Evolutionary conservation across 345 rosid species (phyloP).

Genomic region (Populus alba): DNA sequence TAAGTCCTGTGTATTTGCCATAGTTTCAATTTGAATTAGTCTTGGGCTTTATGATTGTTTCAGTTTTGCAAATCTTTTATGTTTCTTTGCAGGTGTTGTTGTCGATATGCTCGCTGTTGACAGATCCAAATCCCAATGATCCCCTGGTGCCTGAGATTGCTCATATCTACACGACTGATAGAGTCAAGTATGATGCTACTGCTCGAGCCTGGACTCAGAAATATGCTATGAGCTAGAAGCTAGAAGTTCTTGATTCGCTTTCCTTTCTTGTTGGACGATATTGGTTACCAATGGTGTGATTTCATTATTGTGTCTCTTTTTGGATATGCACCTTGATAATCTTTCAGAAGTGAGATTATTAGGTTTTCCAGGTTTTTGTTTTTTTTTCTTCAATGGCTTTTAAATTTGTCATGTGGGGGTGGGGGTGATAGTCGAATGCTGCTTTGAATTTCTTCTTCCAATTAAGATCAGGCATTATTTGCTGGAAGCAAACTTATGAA

Average conservation of each 20-base stretch:
- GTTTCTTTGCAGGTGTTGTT: conserved; percentile 23
- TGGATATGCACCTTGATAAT: no score
- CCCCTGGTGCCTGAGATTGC: conserved; percentile 40
- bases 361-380: no score
- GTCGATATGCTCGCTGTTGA: conserved; percentile 36
- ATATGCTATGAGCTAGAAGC: conserved; percentile 29
- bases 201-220: conserved; percentile 36
- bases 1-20: no score
- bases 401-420: no score
- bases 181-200: conserved; percentile 27
- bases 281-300: no score
- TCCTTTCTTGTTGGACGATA: neutral
- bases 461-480: no score
- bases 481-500: no score
- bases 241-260: neutral
- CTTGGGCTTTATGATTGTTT: neutral
- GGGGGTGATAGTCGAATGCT: no score
- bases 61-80: neutral
- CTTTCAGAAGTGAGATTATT: no score
- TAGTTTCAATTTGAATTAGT: neutral
- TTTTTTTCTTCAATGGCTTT: no score
- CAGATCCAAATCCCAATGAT: conserved; percentile 38
- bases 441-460: no score
- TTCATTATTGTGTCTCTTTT: no score
- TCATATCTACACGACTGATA: conserved; percentile 28